These are phyloP conservation scores for Yamadazyma paraphyllophila DNA, from an alignment of 805 yeast species.

Conservation along the genomic window DNA sequence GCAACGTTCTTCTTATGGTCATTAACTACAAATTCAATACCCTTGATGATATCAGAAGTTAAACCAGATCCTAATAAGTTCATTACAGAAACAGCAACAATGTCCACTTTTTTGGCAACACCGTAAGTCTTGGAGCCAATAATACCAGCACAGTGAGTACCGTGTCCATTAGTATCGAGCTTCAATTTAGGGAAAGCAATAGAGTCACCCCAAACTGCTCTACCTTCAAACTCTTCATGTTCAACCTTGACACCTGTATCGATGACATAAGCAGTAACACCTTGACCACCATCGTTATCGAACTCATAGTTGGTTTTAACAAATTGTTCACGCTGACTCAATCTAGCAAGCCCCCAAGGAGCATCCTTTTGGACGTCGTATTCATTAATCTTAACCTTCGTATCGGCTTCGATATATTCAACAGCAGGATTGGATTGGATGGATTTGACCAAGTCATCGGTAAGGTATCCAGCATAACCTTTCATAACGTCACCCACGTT, in stretches of 20 bases:
- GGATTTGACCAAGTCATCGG: slow-evolving; percentile 15
- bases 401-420: slow-evolving; percentile 43
- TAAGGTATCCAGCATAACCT: slow-evolving; percentile 84
- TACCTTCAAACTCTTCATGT: slow-evolving; percentile 63
- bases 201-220: slow-evolving; percentile 55
- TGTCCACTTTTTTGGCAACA: slow-evolving; percentile 61
- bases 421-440: slow-evolving; percentile 17
- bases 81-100: slow-evolving; percentile 44
- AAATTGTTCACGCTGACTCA: slow-evolving; percentile 30
- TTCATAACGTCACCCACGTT: slow-evolving; percentile 51
- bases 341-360: slow-evolving; percentile 41
- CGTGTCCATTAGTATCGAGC: slow-evolving; percentile 77
- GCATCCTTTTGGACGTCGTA: slow-evolving; percentile 38
- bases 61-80: slow-evolving; percentile 38
- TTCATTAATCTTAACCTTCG: slow-evolving; percentile 30
- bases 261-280: slow-evolving; percentile 70
- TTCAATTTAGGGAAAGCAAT: slow-evolving; percentile 35
- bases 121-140: slow-evolving; percentile 80
- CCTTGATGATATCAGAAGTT: slow-evolving; percentile 42
- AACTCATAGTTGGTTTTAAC: slow-evolving; percentile 27
- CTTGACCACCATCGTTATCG: slow-evolving; percentile 41
- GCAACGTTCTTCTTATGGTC: slow-evolving; percentile 31
- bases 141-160: slow-evolving; percentile 91
- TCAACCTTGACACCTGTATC: slow-evolving; percentile 76
- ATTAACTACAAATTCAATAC: slow-evolving; percentile 38